Evolutionary conservation across 176 grass and related monocot genomes (phyloP).

Genomic region (Zizania latifolia): DNA sequence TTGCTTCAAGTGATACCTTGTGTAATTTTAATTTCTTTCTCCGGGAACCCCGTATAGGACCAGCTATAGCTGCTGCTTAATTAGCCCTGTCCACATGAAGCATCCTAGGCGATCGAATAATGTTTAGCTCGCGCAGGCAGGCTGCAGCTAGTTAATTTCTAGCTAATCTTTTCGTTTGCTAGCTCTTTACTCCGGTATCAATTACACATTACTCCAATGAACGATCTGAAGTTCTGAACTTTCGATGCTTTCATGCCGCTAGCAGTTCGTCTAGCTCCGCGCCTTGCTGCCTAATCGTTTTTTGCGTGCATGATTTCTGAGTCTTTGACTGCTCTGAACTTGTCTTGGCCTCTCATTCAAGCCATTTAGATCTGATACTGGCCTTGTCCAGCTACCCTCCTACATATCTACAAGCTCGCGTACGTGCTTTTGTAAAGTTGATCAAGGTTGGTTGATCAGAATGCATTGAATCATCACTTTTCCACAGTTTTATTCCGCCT

Average conservation of each 20-base stretch:
- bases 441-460: conserved; percentile 20
- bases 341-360: conserved; percentile 41
- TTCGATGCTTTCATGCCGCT: conserved; percentile 30
- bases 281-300: conserved; percentile 12
- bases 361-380: conserved; percentile 11
- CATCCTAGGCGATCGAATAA: conserved; percentile 31
- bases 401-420: neutral
- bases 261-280: conserved; percentile 9
- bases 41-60: conserved; percentile 17
- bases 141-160: neutral
- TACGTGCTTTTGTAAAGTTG: neutral
- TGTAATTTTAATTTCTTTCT: conserved; percentile 32
- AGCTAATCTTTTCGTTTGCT: conserved; percentile 2
- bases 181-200: neutral
- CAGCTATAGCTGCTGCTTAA: conserved; percentile 22
- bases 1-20: neutral
- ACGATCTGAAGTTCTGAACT: neutral
- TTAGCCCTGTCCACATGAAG: neutral
- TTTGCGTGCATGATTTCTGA: conserved; percentile 14
- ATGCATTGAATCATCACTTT: conserved; percentile 14
- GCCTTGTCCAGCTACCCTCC: conserved; percentile 10
- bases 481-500: conserved; percentile 4
- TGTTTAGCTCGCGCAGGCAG: neutral
- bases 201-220: neutral
- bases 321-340: conserved; percentile 43